Base-by-base conservation (phyloP, 2,329 filamentous ascomycete species). In the Arthrobotrys sinensis region DNA sequence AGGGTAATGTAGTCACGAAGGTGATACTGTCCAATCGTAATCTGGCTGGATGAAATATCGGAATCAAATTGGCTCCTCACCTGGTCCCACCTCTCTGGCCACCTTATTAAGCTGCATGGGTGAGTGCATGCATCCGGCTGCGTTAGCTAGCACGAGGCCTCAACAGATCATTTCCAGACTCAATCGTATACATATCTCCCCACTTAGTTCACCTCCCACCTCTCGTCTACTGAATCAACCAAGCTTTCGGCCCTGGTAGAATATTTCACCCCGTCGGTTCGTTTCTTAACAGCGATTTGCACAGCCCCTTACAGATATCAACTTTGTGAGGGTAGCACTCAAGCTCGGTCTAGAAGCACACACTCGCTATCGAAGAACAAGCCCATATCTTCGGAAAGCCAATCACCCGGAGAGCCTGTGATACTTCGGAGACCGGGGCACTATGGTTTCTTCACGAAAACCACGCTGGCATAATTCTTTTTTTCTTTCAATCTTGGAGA, bases 91-190 rank as follows among this genome's bases (percentile, higher is more conserved):
- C 5, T 43, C 36, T 43, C 55, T 60, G 55, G 36, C 36, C 55
- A 43, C 55, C 55, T 60, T 60, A 48, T 64, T 48, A 46, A 64
- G 60, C 40, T 64, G 40, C 43, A 46, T 64, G 40, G 60, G 19
- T 48, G 24, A 24, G 14, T 63, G 38, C 32, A 46, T 63, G 57
- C 32, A 46, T 65, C 7, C 19, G 46, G 63, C 11, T 66, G 46
- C 46, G 53, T 53, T 11, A 24, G 28, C 16, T 66, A 50, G 63
- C 46, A 52, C 43, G 28, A 66, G n/a, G 28, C 60, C 63, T 40
- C 16, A 38, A 50, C 63, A 36, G 63, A 66, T 66, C 63, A 66
- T 38, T 66, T 66, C 63, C 63, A 38, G 28, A 66, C 46, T 66
- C 11, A 66, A 21, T 53, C 45, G 63, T 52, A 64, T 48, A 40